A percentile compares a stretch with the other conserved stretches of the same genome.
Evolutionary conservation across 2,329 filamentous ascomycete genomes (phyloP).

Genomic region (Anthostomella pinea): DNA sequence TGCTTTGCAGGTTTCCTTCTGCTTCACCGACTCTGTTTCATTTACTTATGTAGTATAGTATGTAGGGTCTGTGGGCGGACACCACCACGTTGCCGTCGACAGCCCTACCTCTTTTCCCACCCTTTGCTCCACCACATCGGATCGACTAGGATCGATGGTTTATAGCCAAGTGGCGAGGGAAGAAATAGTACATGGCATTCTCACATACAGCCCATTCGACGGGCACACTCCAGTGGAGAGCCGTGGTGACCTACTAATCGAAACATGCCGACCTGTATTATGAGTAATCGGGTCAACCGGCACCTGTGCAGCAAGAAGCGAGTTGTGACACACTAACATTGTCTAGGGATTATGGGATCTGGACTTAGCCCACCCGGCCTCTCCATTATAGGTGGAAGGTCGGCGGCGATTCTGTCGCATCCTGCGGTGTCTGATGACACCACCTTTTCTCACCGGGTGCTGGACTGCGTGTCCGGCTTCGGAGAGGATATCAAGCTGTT

Average conservation of each 20-base stretch:
- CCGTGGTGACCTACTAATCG: background rate
- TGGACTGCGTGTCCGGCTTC: conserved; percentile 20
- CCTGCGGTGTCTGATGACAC: no score
- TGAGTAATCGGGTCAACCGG: background rate
- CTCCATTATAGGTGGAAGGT: background rate
- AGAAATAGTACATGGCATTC: conserved; percentile 10
- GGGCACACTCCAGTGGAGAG: conserved; percentile 4
- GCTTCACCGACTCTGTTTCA: conserved; percentile 9
- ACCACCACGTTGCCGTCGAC: conserved; percentile 7
- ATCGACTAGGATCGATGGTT: conserved; percentile 13
- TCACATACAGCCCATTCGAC: background rate
- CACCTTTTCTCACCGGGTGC: conserved; percentile 30
- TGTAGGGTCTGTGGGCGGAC: conserved; percentile 10
- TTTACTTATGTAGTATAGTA: conserved; percentile 23
- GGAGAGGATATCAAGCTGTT: conserved; percentile 29
- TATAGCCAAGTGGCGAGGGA: conserved; percentile 31
- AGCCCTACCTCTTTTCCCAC: conserved; percentile 6
- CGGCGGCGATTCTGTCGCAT: no score
- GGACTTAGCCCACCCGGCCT: background rate
- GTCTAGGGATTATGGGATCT: background rate
- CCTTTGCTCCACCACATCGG: conserved; percentile 21
- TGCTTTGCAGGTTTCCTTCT: conserved; percentile 10
- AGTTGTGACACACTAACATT: no score
- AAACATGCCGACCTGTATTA: no score
- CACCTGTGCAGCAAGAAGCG: no score